Evolutionary conservation across 495 filamentous ascomycete genomes (phyloP).

Genomic region (Penicillium antarcticum): DNA sequence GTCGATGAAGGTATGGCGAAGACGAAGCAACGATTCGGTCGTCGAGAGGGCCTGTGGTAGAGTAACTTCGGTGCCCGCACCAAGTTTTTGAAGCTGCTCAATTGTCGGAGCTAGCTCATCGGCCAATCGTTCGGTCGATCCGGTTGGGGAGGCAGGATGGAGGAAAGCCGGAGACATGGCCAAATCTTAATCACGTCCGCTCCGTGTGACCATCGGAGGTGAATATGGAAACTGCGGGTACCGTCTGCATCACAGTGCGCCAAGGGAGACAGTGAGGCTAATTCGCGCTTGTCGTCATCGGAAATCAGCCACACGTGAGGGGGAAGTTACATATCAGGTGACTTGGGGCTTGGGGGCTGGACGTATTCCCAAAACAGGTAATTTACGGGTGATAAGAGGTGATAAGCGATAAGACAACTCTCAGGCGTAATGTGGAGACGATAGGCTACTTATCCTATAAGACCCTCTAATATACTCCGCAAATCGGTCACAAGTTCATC

Average conservation of each 20-base stretch:
- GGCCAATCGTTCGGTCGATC: conserved; percentile 53
- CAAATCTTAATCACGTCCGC: conserved; percentile 39
- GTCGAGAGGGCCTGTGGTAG: conserved; percentile 29
- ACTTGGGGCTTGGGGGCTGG: conserved; percentile 13
- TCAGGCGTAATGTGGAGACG: conserved; percentile 4
- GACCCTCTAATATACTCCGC: conserved; percentile 3
- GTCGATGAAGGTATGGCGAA: conserved; percentile 59
- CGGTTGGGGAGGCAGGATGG: conserved; percentile 62
- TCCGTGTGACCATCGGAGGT: conserved; percentile 40
- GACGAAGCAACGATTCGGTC: conserved; percentile 39
- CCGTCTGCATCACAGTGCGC: conserved; percentile 38
- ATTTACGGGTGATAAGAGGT: not conserved
- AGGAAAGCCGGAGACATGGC: conserved; percentile 39
- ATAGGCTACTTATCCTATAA: conserved; percentile 3
- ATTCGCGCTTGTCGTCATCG: conserved; percentile 5
- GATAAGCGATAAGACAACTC: conserved; percentile 14
- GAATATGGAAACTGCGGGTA: conserved; percentile 31
- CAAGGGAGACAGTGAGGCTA: conserved; percentile 1
- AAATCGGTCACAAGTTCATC: not conserved
- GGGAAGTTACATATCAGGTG: conserved; percentile 21
- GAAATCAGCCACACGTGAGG: conserved; percentile 15
- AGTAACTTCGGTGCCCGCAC: conserved; percentile 17
- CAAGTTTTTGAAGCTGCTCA: conserved; percentile 45
- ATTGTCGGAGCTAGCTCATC: conserved; percentile 60
- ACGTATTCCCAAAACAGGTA: not conserved